Base-by-base conservation (phyloP, 306 rosid genomes). In the Macrotyloma uniflorum region DNA sequence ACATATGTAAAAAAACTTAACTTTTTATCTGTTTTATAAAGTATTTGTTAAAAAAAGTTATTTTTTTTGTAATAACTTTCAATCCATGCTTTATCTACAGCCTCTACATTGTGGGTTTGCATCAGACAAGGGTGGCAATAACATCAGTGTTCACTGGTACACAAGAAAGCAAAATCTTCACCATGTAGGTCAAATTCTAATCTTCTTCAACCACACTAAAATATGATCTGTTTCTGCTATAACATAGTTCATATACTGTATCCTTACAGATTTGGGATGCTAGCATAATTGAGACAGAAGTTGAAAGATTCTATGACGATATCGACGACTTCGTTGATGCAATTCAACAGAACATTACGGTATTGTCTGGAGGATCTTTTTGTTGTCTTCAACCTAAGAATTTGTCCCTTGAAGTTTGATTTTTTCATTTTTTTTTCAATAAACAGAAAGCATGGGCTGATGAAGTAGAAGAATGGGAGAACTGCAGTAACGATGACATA, bases 31-130 rank as follows among this genome's bases (percentile, higher is more conserved):
- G 1, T 26, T 26, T 1, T 26, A 26, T 26, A 30, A 30, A 30
- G 4, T 30, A 30, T 30, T 30, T 8, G 3, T 30, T 30, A 2
- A 30, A 30, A 4, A 30, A 30, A 30, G 3, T 26, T 1, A 2
- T 30, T 1, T 4, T 30, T 30, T 30, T 30, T 4, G 2, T 83
- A 63, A 65, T 35, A 42, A 35, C 38, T 28, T 54, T 46, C 10
- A 40, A 5, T 11, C 10, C 43, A 65, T 7, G 43, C 11, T n/a
- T 30, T 50, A 36, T 75, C n/a, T 79, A 76, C 87, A 94, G 97
- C 98, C 98, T 91, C 89, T 94, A 11, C 98, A 91, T 74, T 92
- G 90, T 62, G 98, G 98, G 19, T 91, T 91, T 74, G 55, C 81
- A 50, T 70, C 93, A 30, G 98, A 91, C 83, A 73, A 46, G 68